Percentiles rank a stretch among this genome's conserved stretches.
Evolutionary conservation across 2,329 filamentous ascomycete genomes (phyloP).

Genomic region (Leptographium wingfieldii): DNA sequence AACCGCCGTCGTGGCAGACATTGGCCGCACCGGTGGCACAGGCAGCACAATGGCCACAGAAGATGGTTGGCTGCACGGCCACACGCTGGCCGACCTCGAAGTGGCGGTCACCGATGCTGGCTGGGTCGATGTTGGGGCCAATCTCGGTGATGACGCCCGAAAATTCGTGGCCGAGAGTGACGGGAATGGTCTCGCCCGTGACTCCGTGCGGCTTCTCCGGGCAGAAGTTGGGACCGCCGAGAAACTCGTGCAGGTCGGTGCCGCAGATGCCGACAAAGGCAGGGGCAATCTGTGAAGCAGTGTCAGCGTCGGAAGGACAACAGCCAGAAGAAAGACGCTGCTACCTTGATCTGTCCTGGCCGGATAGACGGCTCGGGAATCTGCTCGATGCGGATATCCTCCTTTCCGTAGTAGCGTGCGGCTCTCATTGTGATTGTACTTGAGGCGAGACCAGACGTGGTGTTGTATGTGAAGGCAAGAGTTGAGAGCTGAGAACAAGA

Average conservation of each 20-base stretch:
- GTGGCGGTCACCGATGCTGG: slow-evolving; percentile 14
- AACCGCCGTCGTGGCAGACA: slow-evolving; percentile 21
- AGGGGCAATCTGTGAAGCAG: background rate
- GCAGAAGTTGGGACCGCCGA: slow-evolving; percentile 4
- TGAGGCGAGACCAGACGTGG: no score
- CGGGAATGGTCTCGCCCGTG: slow-evolving; percentile 1
- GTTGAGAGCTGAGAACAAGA: no score
- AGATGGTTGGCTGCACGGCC: slow-evolving; percentile 54
- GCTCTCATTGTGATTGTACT: background rate
- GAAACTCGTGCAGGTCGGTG: slow-evolving; percentile 3
- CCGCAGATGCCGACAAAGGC: slow-evolving; percentile 5
- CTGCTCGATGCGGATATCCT: slow-evolving; percentile 3
- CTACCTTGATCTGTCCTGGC: slow-evolving; percentile 1
- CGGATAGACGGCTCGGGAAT: background rate
- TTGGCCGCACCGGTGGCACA: slow-evolving; percentile 28
- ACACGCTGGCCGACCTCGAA: slow-evolving; percentile 51
- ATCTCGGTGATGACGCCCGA: slow-evolving; percentile 45
- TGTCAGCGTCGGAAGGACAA: background rate
- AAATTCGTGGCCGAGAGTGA: slow-evolving; percentile 49
- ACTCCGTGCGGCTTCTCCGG: background rate
- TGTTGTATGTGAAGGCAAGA: no score
- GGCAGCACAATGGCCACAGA: slow-evolving; percentile 32
- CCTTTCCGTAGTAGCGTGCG: slow-evolving; percentile 4
- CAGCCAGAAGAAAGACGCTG: background rate
- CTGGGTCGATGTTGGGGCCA: slow-evolving; percentile 39